phyloP scores from a whole-genome alignment of 2,329 filamentous ascomycete species.

The Sclerotinia trifoliorum region DNA sequence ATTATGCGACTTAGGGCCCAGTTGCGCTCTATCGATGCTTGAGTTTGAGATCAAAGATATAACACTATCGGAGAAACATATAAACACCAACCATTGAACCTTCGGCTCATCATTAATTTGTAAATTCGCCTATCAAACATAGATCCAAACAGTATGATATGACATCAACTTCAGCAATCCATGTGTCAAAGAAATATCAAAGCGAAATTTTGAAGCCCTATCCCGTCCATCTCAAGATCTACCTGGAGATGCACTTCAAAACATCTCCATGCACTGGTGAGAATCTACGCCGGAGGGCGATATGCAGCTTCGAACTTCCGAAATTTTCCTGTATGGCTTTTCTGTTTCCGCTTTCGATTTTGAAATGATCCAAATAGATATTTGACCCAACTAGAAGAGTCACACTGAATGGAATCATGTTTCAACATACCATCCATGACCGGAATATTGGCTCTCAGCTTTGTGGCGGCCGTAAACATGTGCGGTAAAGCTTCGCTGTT shows the following conservation, averaged over 20 bases:
- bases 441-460: too few species aligned
- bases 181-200: not conserved
- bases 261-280: not conserved
- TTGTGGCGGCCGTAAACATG: too few species aligned
- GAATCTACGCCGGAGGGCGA: constrained; percentile 18
- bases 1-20: too few species aligned
- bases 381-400: not conserved
- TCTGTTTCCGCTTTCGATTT: not conserved
- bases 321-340: not conserved
- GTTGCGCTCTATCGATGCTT: not conserved
- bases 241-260: not conserved
- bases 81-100: not conserved
- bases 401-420: not conserved
- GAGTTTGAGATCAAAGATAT: not conserved
- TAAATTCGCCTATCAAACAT: not conserved
- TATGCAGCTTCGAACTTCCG: constrained; percentile 12
- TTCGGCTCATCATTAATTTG: not conserved
- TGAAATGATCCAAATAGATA: not conserved
- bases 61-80: not conserved
- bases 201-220: not conserved
- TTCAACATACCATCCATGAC: too few species aligned
- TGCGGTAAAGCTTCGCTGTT: not conserved
- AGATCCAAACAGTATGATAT: not conserved
- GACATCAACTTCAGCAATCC: not conserved
- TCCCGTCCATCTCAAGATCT: not conserved